Base-by-base conservation (phyloP, 306 rosid species). In the Adenanthera pavonina region DNA sequence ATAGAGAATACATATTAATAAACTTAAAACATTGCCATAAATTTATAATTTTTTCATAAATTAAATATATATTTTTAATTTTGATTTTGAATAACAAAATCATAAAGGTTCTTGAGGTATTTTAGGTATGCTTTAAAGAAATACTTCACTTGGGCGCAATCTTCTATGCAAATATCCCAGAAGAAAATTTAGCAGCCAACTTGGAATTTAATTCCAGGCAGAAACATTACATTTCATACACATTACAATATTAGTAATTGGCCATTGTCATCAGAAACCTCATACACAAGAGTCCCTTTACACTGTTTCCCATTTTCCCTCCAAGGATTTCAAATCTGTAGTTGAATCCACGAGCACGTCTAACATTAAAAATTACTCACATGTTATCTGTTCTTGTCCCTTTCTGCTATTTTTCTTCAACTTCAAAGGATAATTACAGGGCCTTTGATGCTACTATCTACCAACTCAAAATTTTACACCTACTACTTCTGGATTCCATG, bases 401-500 rank as follows among this genome's bases (percentile, higher is more conserved):
- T 67, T 36, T 10, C 4, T 51, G 68, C 75, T 56, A 43, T 59
- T 59, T 76, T 25, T 25, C 30, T 25, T 25, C 57, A 83, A 79
- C 69, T 40, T 69, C 51, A 35, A 49, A 79, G 69, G 61, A 53
- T 66, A 76, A 54, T 62, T 17, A 62, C 14, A 51, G 33, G 53
- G 53, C 25, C 43, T 16, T 48, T 17, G 65, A 68, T 20, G 11
- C 72, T 44, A 51, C 72, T 44, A 51, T 73, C 80, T 48, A 49
- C 33, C 76, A 72, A 60, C 52, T 76, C 38, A 53, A 8, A 43
- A 81, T 51, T 74, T 69, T 59, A 81, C 74, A 76, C 8, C 13
- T 30, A 68, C 47, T 20, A 61, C 69, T 40, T 25, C 54, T 43
- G 38, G 17, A 47, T 69, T 51, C 54, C 82, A 75, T 25, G 66